Evolutionary conservation across 768 basidiomycete species (phyloP).

Genomic region (Scleroderma bovista): DNA sequence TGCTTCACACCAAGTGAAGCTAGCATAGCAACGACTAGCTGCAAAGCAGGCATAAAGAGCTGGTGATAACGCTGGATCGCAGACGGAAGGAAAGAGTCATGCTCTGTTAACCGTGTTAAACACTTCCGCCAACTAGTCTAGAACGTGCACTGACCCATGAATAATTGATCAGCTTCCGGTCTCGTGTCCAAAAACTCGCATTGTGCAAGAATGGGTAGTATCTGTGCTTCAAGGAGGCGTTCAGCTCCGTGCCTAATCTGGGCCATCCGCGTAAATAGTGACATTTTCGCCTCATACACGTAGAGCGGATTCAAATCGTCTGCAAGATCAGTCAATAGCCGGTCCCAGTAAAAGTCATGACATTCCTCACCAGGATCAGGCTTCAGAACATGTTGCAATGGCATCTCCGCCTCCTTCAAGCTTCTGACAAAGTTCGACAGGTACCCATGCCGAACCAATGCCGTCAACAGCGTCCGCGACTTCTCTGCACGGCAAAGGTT

Average conservation of each 20-base stretch:
- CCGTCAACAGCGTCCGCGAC: constrained; percentile 53
- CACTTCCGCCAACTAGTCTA: background rate
- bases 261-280: constrained; percentile 78
- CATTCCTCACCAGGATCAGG: constrained; percentile 80
- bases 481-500: constrained; percentile 67
- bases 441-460: constrained; percentile 69
- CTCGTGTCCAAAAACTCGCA: constrained; percentile 86
- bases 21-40: constrained; percentile 72
- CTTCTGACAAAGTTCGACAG: constrained; percentile 77
- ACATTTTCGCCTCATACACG: constrained; percentile 94
- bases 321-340: constrained; percentile 22
- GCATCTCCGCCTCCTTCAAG: constrained; percentile 75
- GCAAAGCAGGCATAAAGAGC: constrained; percentile 79
- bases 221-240: constrained; percentile 69
- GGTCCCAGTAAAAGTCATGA: constrained; percentile 1
- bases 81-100: constrained; percentile 82
- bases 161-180: constrained; percentile 77
- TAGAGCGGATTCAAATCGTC: constrained; percentile 89
- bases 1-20: constrained; percentile 73
- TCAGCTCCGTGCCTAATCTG: constrained; percentile 84
- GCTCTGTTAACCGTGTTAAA: constrained; percentile 41
- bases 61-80: constrained; percentile 90
- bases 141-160: constrained; percentile 55
- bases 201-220: constrained; percentile 68
- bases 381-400: constrained; percentile 70